A percentile compares a stretch with the other conserved stretches of the same genome.
Conservation (phyloP, 495 filamentous ascomycete genomes). For the Mycothermus thermophilus region DNA sequence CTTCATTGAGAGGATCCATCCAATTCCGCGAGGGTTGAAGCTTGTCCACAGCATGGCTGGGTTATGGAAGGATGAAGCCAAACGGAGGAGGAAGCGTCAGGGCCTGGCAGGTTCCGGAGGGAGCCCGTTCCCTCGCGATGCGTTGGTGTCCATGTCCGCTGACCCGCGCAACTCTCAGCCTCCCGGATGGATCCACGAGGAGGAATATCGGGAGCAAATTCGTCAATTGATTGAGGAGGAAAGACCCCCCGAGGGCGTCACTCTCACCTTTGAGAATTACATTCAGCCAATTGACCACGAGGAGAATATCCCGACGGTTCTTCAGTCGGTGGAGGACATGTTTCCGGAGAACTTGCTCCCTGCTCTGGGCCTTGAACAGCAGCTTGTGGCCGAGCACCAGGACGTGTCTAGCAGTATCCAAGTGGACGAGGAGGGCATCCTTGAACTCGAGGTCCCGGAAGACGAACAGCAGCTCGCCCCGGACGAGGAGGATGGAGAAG, state of each 20-base stretch:
- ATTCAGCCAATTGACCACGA: conserved; percentile 38
- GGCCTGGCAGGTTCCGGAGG: conserved; percentile 45
- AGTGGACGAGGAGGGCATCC: conserved; percentile 33
- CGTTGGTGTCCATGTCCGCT: conserved; percentile 72
- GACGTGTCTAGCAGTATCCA: conserved; percentile 22
- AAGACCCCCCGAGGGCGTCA: conserved; percentile 29
- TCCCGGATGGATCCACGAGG: conserved; percentile 81
- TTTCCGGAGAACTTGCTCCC: conserved; percentile 52
- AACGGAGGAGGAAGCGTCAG: conserved; percentile 57
- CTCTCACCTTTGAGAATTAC: conserved; percentile 50
- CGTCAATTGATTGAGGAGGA: conserved; percentile 49
- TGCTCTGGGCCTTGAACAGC: conserved; percentile 27
- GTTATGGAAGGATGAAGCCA: conserved; percentile 83
- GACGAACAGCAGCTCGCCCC: conserved; percentile 29
- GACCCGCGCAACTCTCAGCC: conserved; percentile 53
- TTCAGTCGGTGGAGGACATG: conserved; percentile 78
- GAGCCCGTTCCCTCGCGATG: conserved; percentile 67
- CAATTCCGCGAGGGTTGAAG: conserved; percentile 53
- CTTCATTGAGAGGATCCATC: conserved; percentile 62
- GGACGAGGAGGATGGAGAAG: conserved; percentile 44
- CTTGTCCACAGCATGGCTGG: conserved; percentile 85
- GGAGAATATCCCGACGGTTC: conserved; percentile 50
- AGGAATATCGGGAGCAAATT: conserved; percentile 58
- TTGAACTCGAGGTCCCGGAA: conserved; percentile 24
- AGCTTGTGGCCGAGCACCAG: conserved; percentile 10